Evolutionary conservation across 306 rosid genomes (phyloP), one percentile per base, ranked within the genome.

Genomic region (Vigna nakashimae): DNA sequence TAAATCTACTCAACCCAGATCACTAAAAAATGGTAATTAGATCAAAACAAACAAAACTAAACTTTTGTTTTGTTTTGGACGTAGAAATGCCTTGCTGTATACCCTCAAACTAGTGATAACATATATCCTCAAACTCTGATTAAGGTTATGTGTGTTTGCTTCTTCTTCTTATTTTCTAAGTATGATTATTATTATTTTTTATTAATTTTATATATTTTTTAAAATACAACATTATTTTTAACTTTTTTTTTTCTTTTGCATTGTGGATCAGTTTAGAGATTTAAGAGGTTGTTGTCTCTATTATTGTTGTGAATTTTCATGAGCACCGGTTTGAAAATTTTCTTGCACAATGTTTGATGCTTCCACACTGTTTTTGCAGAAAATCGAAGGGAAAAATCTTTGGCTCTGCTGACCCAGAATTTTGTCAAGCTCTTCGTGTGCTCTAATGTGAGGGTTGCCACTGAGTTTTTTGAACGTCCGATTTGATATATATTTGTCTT

Each of bases 361-460:
- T 73, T 66, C 43, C 46, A 4, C 24, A 30, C 15, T 18, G 55
- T 45, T 80, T 30, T 77, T 57, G 72, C 97, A 95, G 98, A 95
- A 49, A 86, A 85, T 69, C 82, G 91, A 78, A 84, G 97, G 85
- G 99, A 95, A 82, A 95, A 95, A 71, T 95, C 99, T 18, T 71
- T 95, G 71, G 92, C 98, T 1, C 88, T 95, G 76, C 93, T 95
- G 42, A 91, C 99, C 9, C 97, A 91, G 81, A 95, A 95, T 86
- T 92, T 95, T 74, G 91, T 95, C 79, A 95, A 95, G 90, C 98
- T 95, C 69, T 95, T 95, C 65, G 82, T 95, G 53, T 92, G 97
- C 82, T 84, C 95, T n/a, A 86, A 83, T 12, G 99, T 92, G 68
- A 88, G 98, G 65, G 17, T 65, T 70, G 6, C 56, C 55, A 6